These are phyloP conservation scores for Bipolaris sorokiniana DNA, from an alignment of 2,329 filamentous ascomycete genomes.

Conservation along the genomic window DNA sequence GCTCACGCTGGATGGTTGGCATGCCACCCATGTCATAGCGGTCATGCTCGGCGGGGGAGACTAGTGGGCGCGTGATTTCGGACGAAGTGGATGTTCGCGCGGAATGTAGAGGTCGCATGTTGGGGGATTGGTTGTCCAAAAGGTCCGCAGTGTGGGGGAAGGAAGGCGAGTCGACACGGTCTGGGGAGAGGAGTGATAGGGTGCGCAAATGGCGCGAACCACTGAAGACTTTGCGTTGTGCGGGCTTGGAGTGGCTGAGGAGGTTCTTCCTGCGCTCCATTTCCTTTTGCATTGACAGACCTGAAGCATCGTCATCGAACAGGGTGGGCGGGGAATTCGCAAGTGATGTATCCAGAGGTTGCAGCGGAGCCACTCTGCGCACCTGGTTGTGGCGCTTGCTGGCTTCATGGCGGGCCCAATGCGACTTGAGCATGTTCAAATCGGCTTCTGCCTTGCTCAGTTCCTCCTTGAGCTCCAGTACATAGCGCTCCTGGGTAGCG, in stretches of 20 bases:
- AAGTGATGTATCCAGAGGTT: constrained; percentile 56
- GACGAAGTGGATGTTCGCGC: constrained; percentile 41
- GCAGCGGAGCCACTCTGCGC: constrained; percentile 60
- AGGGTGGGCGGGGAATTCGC: constrained; percentile 37
- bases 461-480: constrained; percentile 90
- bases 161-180: constrained; percentile 45
- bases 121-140: constrained; percentile 32
- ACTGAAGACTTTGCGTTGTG: constrained; percentile 66
- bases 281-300: constrained; percentile 61
- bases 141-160: constrained; percentile 50
- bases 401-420: constrained; percentile 80
- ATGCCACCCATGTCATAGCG: constrained; percentile 41
- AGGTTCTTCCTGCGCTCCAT: constrained; percentile 75
- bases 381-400: constrained; percentile 75
- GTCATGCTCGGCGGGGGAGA: constrained; percentile 36
- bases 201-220: constrained; percentile 67
- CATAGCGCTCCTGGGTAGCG: constrained; percentile 87
- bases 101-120: constrained; percentile 20
- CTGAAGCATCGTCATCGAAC: constrained; percentile 53
- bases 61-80: constrained; percentile 37
- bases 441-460: constrained; percentile 81
- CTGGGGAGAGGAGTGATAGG: constrained; percentile 81
- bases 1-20: constrained; percentile 45
- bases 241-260: constrained; percentile 57
- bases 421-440: constrained; percentile 76